These are phyloP conservation scores for Cutaneotrichosporon mucoides DNA, from an alignment of 1,284 basidiomycete species.

Conservation along the genomic window DNA sequence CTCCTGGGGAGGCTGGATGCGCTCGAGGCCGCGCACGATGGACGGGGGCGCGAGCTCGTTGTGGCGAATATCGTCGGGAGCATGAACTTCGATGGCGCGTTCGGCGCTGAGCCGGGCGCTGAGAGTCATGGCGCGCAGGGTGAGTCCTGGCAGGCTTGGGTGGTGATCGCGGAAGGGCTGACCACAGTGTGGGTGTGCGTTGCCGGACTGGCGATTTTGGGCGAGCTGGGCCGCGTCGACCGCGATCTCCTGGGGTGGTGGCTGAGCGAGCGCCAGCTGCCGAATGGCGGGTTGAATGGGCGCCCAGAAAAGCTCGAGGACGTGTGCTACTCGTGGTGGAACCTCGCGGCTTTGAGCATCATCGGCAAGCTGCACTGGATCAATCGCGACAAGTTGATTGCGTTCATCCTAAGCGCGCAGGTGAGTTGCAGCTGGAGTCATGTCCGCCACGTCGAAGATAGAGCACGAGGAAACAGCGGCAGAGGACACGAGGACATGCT, in stretches of 20 bases:
- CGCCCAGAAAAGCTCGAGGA: constrained; percentile 96
- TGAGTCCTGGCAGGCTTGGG: no score
- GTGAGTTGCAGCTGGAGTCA: constrained; percentile 49
- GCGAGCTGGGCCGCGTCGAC: constrained; percentile 72
- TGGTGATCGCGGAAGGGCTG: no score
- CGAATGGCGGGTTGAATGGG: constrained; percentile 90
- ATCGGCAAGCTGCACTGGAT: constrained; percentile 85
- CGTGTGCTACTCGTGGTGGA: constrained; percentile 98
- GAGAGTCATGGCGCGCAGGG: constrained; percentile 85
- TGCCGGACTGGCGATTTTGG: constrained; percentile 79
- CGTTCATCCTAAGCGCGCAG: constrained; percentile 86
- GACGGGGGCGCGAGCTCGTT: constrained; percentile 56
- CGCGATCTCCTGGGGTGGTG: constrained; percentile 76
- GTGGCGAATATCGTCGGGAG: constrained; percentile 71
- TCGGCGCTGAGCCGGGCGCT: constrained; percentile 74
- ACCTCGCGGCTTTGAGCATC: constrained; percentile 82
- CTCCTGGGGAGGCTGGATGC: constrained; percentile 66
- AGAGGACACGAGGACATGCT: neutral
- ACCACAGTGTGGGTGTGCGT: constrained; percentile 75
- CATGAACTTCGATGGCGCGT: constrained; percentile 93
- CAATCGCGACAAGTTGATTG: constrained; percentile 69
- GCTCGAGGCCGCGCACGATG: constrained; percentile 55
- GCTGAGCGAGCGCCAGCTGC: constrained; percentile 87
- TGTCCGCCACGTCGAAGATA: no score
- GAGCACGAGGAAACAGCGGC: no score